Evolutionary conservation across 2,329 filamentous ascomycete species (phyloP), one percentile per base, ranked within the genome.

Genomic region (Ophiosphaerella herpotricha): DNA sequence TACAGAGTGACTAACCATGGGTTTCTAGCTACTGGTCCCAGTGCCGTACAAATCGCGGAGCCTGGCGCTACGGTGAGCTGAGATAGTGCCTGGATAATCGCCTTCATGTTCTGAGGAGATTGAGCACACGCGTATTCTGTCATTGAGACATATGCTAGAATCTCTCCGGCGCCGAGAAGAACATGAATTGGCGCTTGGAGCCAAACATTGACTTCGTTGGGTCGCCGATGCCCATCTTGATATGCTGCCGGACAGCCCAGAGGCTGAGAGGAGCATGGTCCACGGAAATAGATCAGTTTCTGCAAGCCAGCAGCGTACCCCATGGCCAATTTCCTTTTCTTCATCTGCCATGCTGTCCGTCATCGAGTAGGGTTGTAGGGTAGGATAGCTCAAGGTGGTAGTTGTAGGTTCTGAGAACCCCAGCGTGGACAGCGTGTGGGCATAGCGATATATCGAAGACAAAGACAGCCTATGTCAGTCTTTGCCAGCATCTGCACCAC

Each of bases 51-150:
- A n/a, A 70, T 39, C 4, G 53, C 56, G 35, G 57, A 59, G 4
- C 57, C 66, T 9, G 65, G 24, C 16, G 57, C 57, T 5, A 59
- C 65, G 7, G 56, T 66, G 18, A 67, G 42, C 36, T 63, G 60
- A 32, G 50, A 49, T 16, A 71, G 46, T 3, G 68, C 65, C 46
- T 69, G 62, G 12, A 72, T 60, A 12, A 68, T 46, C 16, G 54
- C 52, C 47, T 61, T 67, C 71, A 77, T 77, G 9, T 67, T 63
- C 11, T 63, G 61, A 1, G 76, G 76, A 0, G 76, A 71, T 29
- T 74, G 59, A 36, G 57, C 63, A 51, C 76, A 78, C 0, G 71
- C 64, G 47, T 74, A 77, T 50, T 78, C 75, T 21, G 62, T 68
- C 2, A 65, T 62, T 0, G 75, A 75, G 5, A 72, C 66, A 26